Percentiles rank a stretch among this genome's conserved stretches.
Conservation (phyloP, 75 land plant species). For the Cupressus sempervirens region DNA sequence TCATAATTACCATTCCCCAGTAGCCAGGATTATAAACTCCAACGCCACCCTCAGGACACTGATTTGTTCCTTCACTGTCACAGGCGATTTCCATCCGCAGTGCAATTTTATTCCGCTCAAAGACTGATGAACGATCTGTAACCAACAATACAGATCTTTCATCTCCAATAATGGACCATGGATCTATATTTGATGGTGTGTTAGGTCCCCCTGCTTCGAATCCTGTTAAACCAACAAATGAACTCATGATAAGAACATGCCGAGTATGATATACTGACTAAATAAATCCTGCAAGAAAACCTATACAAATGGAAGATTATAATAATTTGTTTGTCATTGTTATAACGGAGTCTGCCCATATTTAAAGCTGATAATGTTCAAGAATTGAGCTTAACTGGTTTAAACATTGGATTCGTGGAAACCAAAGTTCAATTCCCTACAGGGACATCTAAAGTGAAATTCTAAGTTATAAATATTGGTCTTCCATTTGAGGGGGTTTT, state of each 20-base stretch:
- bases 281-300: not conserved
- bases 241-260: not conserved
- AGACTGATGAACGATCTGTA: constrained; percentile 74
- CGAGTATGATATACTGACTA: not conserved
- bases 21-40: constrained; percentile 92
- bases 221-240: constrained; percentile 36
- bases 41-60: constrained; percentile 85
- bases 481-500: too few species aligned
- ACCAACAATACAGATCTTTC: constrained; percentile 39
- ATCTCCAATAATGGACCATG: constrained; percentile 78
- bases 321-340: not conserved
- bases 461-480: too few species aligned
- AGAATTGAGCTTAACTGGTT: too few species aligned
- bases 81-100: constrained; percentile 72
- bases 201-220: constrained; percentile 95
- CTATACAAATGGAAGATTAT: not conserved
- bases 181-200: constrained; percentile 83
- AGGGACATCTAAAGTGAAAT: too few species aligned
- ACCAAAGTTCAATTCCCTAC: too few species aligned
- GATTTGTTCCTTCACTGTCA: constrained; percentile 28
- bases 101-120: constrained; percentile 74
- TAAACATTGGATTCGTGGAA: too few species aligned
- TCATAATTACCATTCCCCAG: constrained; percentile 90
- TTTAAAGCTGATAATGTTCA: not conserved
- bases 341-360: not conserved